Evolutionary conservation across 495 filamentous ascomycete genomes (phyloP), one percentile per base, ranked within the genome.

Genomic region (Podospora pseudoanserina): DNA sequence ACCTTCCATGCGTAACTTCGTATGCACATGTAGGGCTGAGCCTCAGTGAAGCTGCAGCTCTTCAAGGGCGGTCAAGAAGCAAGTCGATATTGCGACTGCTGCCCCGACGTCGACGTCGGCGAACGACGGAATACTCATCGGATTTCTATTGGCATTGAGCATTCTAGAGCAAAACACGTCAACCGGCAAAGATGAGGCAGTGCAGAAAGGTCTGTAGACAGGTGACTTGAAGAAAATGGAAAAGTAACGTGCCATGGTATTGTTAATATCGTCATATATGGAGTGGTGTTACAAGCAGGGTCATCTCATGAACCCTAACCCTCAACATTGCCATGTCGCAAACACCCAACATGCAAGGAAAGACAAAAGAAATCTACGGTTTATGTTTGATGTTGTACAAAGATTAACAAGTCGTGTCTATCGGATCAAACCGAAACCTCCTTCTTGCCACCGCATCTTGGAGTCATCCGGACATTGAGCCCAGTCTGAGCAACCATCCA

Each of bases 401-500:
- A 11, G 13, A 16, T 49, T 5, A 49, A 49, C 2, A 3, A 49
- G 9, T 11, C 2, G 13, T 49, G 1, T 3, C 15, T 13, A 49
- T 11, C 3, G 30, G 4, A 13, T 49, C 39, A 49, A 9, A 13
- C 15, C 39, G 13, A 5, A 49, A 49, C 15, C 39, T 49, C 39
- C 39, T 49, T 3, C 6, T 49, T 11, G 39, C 39, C 1, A 49
- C 30, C 30, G 23, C 34, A 58, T 60, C 61, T 3, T 20, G 27
- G 61, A 18, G 61, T 61, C 60, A 71, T 32, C 34, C 63, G 44
- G 5, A 65, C 65, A 26, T 56, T 62, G 49, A 71, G 60, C 19
- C 19, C 58, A 0, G 56, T 63, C 56, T 71, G 69, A 23, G 56
- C 63, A 16, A 66, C 65, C 56, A 71, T 44, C 69, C 69, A 68